Evolutionary conservation across 2,329 filamentous ascomycete species (phyloP), one percentile per base, ranked within the genome.

Genomic region (Eutypella sp.): DNA sequence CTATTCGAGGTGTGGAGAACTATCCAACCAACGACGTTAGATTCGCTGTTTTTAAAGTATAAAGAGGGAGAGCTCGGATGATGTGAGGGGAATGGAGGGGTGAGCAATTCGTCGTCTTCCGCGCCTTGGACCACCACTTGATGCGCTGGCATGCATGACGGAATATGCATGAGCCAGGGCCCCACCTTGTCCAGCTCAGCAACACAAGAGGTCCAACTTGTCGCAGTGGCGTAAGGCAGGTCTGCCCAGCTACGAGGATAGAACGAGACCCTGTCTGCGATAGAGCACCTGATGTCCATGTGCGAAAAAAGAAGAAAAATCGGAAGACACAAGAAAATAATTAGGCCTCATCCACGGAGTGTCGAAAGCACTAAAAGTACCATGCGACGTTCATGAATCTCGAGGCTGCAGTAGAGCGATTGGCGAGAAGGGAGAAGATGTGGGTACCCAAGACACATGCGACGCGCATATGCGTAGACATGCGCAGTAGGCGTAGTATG

Each of bases 131-230:
- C 65, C 62, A 68, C 66, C 62, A 66, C 58, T 71, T 73, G 70
- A 74, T 75, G 72, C 68, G 72, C 65, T 75, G 72, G 72, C 75
- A 78, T 79, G 75, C 75, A 79, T 77, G 73, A 76, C 73, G 73
- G 73, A 71, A 75, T 71, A 73, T 77, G 76, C 74, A 77, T 63
- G 67, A 70, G 63, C 67, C 63, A 67, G 67, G 36, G 67, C 63
- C 67, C 67, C 59, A 70, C 68, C 66, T 61, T 61, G 65, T 64
- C 61, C 68, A 71, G 63, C 67, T 65, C 69, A 69, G 67, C 67
- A 56, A 39, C 54, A 58, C 50, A 53, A 48, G 49, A 59, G 54
- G 55, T 57, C 55, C 52, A 57, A 58, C 53, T 57, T 53, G 51
- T 58, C 52, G 56, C 54, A 53, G 59, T 61, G 59, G 59, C 59